phyloP scores from a whole-genome alignment of 768 basidiomycete species.

The Boletus bicolor region DNA sequence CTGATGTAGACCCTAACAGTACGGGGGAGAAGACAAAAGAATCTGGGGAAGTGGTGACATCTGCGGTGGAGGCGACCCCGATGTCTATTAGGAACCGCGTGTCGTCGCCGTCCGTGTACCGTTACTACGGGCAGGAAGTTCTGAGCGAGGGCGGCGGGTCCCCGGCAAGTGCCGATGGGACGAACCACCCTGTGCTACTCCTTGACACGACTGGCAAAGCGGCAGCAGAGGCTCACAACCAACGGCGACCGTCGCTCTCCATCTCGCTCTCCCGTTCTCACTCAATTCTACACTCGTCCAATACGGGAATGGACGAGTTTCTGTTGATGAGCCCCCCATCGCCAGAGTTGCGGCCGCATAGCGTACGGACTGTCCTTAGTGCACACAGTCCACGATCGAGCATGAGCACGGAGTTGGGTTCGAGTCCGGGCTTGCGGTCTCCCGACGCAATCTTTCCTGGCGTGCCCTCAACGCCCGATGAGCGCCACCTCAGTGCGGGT shows the following conservation, averaged over 20 bases:
- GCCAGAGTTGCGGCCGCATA: neutral
- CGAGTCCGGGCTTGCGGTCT: neutral
- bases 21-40: constrained; percentile 4
- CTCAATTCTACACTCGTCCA: constrained; percentile 16
- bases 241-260: constrained; percentile 14
- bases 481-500: neutral
- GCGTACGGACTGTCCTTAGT: constrained; percentile 4
- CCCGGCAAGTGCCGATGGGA: neutral
- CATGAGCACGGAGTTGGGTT: neutral
- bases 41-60: neutral
- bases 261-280: constrained; percentile 12
- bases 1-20: neutral
- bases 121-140: constrained; percentile 19
- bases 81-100: constrained; percentile 20
- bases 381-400: constrained; percentile 5
- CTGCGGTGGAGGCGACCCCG: constrained; percentile 5
- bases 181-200: neutral
- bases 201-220: neutral
- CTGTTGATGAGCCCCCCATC: constrained; percentile 13
- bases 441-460: neutral
- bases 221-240: neutral
- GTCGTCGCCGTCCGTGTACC: constrained; percentile 16
- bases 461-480: neutral
- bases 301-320: constrained; percentile 23
- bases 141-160: neutral